These are phyloP conservation scores for Ascochyta rabiei DNA, from an alignment of 2,329 filamentous ascomycete genomes.

Conservation along the genomic window DNA sequence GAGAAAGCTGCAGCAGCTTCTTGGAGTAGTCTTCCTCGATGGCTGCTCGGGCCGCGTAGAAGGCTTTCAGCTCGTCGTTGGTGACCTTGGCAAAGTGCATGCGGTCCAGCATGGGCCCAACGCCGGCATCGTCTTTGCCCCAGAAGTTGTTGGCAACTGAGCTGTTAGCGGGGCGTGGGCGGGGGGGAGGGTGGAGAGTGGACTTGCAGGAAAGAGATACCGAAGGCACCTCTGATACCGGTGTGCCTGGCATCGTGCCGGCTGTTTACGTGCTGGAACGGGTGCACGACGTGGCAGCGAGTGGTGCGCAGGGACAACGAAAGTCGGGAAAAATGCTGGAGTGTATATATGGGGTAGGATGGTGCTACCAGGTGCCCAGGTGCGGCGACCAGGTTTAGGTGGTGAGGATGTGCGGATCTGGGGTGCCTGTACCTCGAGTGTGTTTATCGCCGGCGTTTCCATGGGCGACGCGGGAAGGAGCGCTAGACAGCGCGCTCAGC, in stretches of 20 bases:
- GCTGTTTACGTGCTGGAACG: constrained; percentile 35
- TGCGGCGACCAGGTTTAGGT: constrained; percentile 30
- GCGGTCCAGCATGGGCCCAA: constrained; percentile 86
- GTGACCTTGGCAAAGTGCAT: constrained; percentile 95
- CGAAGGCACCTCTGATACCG: constrained; percentile 63
- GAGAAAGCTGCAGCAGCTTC: constrained; percentile 82
- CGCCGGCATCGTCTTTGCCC: constrained; percentile 98
- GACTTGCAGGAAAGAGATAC: constrained; percentile 70
- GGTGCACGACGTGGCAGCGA: constrained; percentile 20
- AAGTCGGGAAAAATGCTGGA: constrained; percentile 20
- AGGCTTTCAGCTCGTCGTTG: constrained; percentile 83
- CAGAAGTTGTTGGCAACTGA: constrained; percentile 98
- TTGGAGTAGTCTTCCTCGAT: constrained; percentile 97
- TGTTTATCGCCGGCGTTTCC: constrained; percentile 32
- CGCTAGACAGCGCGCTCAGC: constrained; percentile 23
- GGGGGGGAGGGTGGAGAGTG: background rate
- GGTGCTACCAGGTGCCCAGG: constrained; percentile 21
- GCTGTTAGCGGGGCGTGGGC: constrained; percentile 39
- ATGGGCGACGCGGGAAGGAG: constrained; percentile 32
- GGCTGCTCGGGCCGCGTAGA: constrained; percentile 87
- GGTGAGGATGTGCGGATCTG: constrained; percentile 29
- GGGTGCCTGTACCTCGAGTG: constrained; percentile 14
- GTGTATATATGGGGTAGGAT: constrained; percentile 20
- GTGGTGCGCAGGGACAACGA: constrained; percentile 20
- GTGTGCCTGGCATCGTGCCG: constrained; percentile 63